Percentiles rank a stretch among this genome's conserved stretches.
Evolutionary conservation across 176 grass and related monocot genomes (phyloP).

Genomic region (Cenchrus purpureus): DNA sequence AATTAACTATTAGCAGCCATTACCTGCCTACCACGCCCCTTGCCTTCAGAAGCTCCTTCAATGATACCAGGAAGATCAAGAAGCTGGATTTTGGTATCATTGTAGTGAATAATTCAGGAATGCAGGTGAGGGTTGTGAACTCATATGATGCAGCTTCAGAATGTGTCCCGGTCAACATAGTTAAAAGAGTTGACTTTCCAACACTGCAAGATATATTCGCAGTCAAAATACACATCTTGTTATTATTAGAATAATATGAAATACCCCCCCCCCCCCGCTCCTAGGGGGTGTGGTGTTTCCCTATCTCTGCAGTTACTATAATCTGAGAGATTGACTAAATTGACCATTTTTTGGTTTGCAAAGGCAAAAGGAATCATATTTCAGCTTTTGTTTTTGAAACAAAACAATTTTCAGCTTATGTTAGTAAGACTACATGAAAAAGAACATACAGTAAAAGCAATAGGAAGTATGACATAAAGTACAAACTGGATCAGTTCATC

Average conservation of each 20-base stretch:
- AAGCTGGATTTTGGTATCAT: conserved; percentile 99
- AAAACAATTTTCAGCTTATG: conserved; percentile 1
- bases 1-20: conserved; percentile 19
- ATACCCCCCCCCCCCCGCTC: no score
- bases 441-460: background rate
- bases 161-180: conserved; percentile 95
- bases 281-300: no score
- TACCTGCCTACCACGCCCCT: conserved; percentile 98
- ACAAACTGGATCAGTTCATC: background rate
- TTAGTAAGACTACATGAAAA: conserved; percentile 11
- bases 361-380: no score
- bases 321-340: background rate
- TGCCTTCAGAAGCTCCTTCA: conserved; percentile 99
- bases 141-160: conserved; percentile 99
- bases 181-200: conserved; percentile 98
- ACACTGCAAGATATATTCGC: conserved; percentile 65
- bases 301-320: background rate
- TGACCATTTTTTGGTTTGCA: conserved; percentile 11
- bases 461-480: background rate
- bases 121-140: conserved; percentile 98
- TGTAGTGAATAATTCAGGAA: conserved; percentile 98
- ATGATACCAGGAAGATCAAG: conserved; percentile 99
- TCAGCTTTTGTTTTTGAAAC: background rate
- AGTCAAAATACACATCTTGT: conserved; percentile 13
- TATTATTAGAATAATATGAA: no score